Evolutionary conservation across 345 rosid species (phyloP).

Genomic region (Brassica juncea): DNA sequence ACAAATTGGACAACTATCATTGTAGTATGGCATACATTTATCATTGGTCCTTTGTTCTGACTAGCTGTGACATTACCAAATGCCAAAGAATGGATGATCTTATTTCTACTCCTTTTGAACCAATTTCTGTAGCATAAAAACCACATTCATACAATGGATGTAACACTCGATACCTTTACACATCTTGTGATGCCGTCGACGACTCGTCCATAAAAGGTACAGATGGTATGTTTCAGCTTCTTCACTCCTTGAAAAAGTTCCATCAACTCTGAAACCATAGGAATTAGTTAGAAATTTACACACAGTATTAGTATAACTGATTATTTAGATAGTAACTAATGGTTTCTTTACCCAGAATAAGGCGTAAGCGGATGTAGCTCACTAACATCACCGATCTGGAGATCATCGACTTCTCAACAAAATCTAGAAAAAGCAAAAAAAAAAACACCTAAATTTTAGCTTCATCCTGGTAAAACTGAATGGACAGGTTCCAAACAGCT

Average conservation of each 20-base stretch:
- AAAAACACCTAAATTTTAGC: not conserved
- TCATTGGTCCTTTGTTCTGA: not conserved
- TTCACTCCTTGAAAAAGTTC: conserved; percentile 54
- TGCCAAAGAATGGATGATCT: not conserved
- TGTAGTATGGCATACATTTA: not conserved
- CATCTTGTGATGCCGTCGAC: conserved; percentile 10
- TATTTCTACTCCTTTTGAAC: not conserved
- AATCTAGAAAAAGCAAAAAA: conserved; percentile 43
- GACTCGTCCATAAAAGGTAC: conserved; percentile 18
- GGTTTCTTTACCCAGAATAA: conserved; percentile 55
- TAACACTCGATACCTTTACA: conserved; percentile 15
- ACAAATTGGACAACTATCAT: too few species aligned
- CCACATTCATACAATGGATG: not conserved
- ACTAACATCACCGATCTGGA: conserved; percentile 44
- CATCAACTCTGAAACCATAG: conserved; percentile 43
- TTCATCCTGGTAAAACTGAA: not conserved
- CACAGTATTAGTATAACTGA: not conserved
- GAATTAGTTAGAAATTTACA: not conserved
- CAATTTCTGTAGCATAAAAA: not conserved
- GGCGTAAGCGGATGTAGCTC: conserved; percentile 53
- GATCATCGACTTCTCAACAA: conserved; percentile 31
- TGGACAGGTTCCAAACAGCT: not conserved
- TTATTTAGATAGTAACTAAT: not conserved
- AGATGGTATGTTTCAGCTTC: conserved; percentile 50
- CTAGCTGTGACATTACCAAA: not conserved